Evolutionary conservation across 305 asterid genomes (phyloP).

Genomic region (Fraxinus platypoda): DNA sequence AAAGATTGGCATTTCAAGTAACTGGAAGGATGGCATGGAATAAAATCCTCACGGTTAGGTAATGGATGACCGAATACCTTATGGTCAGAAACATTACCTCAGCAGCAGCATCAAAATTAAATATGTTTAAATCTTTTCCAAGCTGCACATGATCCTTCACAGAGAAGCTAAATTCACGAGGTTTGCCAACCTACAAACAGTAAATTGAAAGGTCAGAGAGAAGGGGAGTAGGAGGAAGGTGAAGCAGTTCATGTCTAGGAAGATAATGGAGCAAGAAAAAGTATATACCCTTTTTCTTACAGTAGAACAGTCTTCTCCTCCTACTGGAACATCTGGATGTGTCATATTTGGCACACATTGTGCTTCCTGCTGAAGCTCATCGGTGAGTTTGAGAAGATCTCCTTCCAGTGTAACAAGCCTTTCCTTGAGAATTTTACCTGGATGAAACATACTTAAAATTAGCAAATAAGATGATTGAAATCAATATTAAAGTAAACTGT

Average conservation of each 20-base stretch:
- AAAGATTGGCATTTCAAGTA: neutral
- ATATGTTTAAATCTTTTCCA: constrained; percentile 77
- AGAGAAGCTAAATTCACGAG: constrained; percentile 69
- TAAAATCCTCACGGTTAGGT: neutral
- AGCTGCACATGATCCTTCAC: constrained; percentile 89
- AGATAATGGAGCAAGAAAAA: constrained; percentile 6
- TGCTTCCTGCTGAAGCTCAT: constrained; percentile 84
- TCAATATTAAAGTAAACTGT: neutral
- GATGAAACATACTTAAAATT: constrained; percentile 21
- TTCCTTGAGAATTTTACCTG: constrained; percentile 84
- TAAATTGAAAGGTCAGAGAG: constrained; percentile 16
- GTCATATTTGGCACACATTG: constrained; percentile 94
- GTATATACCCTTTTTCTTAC: constrained; percentile 65
- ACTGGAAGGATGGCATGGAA: neutral
- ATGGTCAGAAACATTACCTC: constrained; percentile 56
- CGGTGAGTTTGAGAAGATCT: constrained; percentile 70
- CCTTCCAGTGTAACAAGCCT: constrained; percentile 72
- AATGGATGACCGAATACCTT: neutral
- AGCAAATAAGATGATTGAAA: constrained; percentile 17
- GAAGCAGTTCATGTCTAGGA: neutral
- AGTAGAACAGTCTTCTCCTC: constrained; percentile 73
- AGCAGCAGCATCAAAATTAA: constrained; percentile 95
- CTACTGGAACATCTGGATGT: constrained; percentile 84
- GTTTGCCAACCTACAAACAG: constrained; percentile 61
- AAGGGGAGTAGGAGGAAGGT: neutral